phyloP scores from a whole-genome alignment of 352 stramenopile species.

The Poterioochromonas sp. region DNA sequence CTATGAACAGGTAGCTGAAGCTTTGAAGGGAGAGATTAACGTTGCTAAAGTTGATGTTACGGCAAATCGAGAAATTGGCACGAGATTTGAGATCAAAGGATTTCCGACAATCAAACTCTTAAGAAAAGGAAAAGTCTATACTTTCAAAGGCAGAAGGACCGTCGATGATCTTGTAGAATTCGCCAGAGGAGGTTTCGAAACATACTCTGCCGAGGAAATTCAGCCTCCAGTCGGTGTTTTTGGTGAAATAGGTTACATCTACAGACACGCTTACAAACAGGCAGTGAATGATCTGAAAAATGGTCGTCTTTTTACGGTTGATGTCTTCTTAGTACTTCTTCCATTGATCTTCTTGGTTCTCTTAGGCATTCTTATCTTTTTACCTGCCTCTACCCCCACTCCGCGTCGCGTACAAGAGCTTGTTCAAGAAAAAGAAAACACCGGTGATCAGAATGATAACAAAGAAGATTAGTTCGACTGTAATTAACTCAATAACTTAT shows the following conservation, averaged over 20 bases:
- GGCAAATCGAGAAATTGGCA: slow-evolving; percentile 55
- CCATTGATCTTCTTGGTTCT: not conserved
- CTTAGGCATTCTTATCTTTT: not conserved
- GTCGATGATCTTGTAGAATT: slow-evolving; percentile 7
- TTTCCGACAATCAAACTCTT: slow-evolving; percentile 24
- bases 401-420: not conserved
- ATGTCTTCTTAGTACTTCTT: not conserved
- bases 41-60: slow-evolving; percentile 77
- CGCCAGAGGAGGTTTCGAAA: not conserved
- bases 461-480: not conserved
- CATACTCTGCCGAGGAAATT: not conserved
- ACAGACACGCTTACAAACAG: not conserved
- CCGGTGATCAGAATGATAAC: not conserved
- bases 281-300: not conserved
- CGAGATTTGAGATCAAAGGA: slow-evolving; percentile 14
- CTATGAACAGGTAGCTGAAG: slow-evolving; percentile 67
- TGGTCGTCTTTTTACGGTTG: not conserved
- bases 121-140: slow-evolving; percentile 1
- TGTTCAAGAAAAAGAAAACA: not conserved
- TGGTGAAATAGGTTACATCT: not conserved
- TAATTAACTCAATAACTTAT: slow-evolving; percentile 66
- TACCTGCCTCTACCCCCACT: not conserved
- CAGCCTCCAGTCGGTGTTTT: not conserved
- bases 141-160: not conserved
- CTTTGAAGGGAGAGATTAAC: slow-evolving; percentile 69